Conservation (phyloP, 257 asterid genomes). For the Solanum sejunctum region DNA sequence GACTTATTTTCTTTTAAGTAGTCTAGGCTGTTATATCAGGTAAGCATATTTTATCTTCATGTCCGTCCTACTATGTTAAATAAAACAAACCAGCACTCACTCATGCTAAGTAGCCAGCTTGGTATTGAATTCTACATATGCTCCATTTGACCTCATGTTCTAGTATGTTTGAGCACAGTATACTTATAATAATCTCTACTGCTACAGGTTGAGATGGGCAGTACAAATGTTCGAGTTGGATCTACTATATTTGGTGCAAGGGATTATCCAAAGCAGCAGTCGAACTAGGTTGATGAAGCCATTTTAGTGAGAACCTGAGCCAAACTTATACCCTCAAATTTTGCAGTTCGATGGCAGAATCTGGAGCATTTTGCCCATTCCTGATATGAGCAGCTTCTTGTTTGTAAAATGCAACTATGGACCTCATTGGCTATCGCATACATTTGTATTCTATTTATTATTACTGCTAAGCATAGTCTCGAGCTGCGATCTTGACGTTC, state of each 20-base stretch:
- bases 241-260: constrained; percentile 98
- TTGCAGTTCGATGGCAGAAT: not conserved
- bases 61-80: not conserved
- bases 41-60: not conserved
- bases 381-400: not conserved
- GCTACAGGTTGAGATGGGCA: constrained; percentile 90
- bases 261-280: constrained; percentile 55
- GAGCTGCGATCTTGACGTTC: not conserved
- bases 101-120: not conserved
- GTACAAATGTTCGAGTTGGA: constrained; percentile 89
- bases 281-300: not conserved
- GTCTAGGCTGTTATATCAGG: not conserved
- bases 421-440: not conserved
- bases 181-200: not conserved
- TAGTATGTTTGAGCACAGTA: not conserved
- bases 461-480: not conserved
- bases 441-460: not conserved
- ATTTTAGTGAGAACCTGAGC: not conserved
- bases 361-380: not conserved
- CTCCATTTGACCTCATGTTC: not conserved
- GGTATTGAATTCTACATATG: not conserved
- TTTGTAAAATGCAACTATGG: not conserved
- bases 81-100: not conserved
- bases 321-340: not conserved
- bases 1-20: not conserved